Conservation (phyloP, 345 rosid genomes). For the Citrus reticulata region DNA sequence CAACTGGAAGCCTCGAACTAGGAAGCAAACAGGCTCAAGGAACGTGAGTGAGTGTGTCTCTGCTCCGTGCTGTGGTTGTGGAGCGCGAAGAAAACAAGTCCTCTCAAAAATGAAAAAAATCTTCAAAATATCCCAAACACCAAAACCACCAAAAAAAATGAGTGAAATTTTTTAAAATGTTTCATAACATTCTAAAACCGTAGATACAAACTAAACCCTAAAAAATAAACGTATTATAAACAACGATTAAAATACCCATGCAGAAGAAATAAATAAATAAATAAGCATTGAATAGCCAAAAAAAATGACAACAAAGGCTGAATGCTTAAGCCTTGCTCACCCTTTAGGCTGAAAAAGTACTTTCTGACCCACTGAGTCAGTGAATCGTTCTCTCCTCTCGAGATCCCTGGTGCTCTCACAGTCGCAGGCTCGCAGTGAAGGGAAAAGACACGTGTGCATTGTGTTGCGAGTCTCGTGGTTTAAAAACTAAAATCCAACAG, state of each 20-base stretch:
- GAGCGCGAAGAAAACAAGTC: no score
- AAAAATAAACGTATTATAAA: neutral
- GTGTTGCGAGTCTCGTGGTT: no score
- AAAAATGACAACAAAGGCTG: neutral
- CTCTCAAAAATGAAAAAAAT: neutral
- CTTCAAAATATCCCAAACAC: neutral
- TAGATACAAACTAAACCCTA: neutral
- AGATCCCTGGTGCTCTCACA: neutral
- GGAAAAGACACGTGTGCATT: neutral
- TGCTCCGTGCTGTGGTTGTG: no score
- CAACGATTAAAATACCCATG: neutral
- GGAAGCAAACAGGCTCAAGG: no score
- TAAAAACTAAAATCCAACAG: no score
- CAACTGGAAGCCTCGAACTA: no score
- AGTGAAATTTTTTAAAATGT: neutral
- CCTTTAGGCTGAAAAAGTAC: neutral
- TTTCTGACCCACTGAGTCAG: neutral
- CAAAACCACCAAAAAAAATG: neutral
- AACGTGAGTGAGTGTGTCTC: no score
- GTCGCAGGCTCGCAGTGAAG: neutral
- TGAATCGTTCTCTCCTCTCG: neutral
- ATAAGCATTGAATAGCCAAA: no score
- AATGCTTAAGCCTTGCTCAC: neutral
- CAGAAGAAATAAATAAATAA: no score
- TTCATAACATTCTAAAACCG: neutral